A percentile compares a stretch with the other conserved stretches of the same genome.
Conservation (phyloP, 2,329 filamentous ascomycete species). For the Drechslerella dactyloides region DNA sequence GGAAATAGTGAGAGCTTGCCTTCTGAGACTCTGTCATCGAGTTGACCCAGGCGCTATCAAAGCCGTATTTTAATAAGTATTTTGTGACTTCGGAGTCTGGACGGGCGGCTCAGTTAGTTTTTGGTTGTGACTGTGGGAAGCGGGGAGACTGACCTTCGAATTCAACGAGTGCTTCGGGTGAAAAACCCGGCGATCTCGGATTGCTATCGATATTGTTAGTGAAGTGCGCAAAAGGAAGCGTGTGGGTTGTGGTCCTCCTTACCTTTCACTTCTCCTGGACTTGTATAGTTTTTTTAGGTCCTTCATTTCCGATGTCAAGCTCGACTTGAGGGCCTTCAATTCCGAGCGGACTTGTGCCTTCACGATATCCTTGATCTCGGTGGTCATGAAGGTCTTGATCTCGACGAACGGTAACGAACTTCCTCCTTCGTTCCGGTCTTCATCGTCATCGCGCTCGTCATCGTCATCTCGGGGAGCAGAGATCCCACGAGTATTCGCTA, state of each 20-base stretch:
- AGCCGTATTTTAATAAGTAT: slow-evolving; percentile 46
- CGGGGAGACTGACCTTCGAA: slow-evolving; percentile 36
- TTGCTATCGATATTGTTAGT: slow-evolving; percentile 25
- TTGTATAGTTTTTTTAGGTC: slow-evolving; percentile 49
- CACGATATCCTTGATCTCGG: slow-evolving; percentile 48
- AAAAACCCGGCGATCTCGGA: slow-evolving; percentile 47
- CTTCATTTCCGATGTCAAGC: slow-evolving; percentile 38
- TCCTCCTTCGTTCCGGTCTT: slow-evolving; percentile 14
- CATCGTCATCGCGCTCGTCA: slow-evolving; percentile 10
- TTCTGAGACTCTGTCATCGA: slow-evolving; percentile 50
- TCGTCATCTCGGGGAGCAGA: slow-evolving; percentile 26
- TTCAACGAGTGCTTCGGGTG: slow-evolving; percentile 38
- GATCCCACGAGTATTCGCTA: slow-evolving; percentile 46
- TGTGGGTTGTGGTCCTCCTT: background rate
- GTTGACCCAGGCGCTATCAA: slow-evolving; percentile 42
- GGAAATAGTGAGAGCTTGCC: slow-evolving; percentile 16
- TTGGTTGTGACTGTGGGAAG: background rate
- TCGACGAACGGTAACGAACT: slow-evolving; percentile 24
- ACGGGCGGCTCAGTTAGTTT: slow-evolving; percentile 3
- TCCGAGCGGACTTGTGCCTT: slow-evolving; percentile 50
- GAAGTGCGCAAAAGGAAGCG: background rate
- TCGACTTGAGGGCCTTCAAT: slow-evolving; percentile 47
- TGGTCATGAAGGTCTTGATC: slow-evolving; percentile 31
- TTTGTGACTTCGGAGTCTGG: slow-evolving; percentile 44
- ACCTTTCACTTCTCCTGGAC: slow-evolving; percentile 43